Base-by-base conservation (phyloP, 2,329 filamentous ascomycete species). In the Ascochyta viciae-villosae region DNA sequence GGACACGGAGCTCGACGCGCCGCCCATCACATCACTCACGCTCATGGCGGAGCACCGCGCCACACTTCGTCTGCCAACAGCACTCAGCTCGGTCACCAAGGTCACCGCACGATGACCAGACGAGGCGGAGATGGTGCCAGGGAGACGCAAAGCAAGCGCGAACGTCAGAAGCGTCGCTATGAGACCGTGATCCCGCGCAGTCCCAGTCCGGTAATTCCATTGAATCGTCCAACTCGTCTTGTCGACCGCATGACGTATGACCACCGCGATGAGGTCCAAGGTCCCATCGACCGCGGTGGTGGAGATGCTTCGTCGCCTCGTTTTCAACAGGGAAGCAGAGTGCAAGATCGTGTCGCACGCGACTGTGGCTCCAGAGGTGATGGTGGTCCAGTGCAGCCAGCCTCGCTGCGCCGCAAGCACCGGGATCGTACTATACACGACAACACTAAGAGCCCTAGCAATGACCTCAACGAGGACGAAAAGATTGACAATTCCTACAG, bases 71-170 rank as follows among this genome's bases (percentile, higher is more conserved):
- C 35, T 3, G 31, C 31, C 15, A 43, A 56, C 24, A 43, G 15
- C 47, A 50, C 37, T 16, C 39, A 29, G n/a, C 22, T 35, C 26
- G n/a, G 45, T 35, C 33, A 22, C 13, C 51, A 44, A 23, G 16
- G n/a, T 23, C 16, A 42, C 8, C 46, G 4, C 10, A 34, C 45
- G 26, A 16, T 23, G 27, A 23, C 12, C 13, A 37, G 15, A 50
- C 45, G 24, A 9, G 53, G 48, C 13, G 10, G 23, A 8, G 47
- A 47, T 24, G 39, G 54, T 9, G 54, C 43, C 5, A 55, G 40
- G 23, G 42, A 57, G 26, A 40, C 42, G 24, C 34, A 39, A 8
- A 33, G 50, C 19, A 57, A 37, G 29, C 58, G 46, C 5, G 16
- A 46, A 10, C 50, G 26, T 19, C 35, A 38, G 2, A 22, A 31